Percentiles rank a stretch among this genome's conserved stretches.
These are phyloP conservation scores for Byssothecium circinans DNA, from an alignment of 2,329 filamentous ascomycete genomes.

Conservation along the genomic window DNA sequence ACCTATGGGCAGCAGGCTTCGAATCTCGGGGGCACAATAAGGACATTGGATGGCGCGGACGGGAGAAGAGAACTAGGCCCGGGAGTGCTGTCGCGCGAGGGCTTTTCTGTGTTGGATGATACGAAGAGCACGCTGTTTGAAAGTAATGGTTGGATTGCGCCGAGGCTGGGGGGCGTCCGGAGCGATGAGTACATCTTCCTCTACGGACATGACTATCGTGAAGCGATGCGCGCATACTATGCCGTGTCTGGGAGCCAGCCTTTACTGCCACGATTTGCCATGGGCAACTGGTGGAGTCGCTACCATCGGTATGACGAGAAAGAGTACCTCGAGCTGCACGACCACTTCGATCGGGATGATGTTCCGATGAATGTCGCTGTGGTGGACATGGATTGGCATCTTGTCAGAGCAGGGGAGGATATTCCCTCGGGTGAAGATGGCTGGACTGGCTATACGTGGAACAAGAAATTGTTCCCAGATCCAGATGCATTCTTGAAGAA, in stretches of 20 bases:
- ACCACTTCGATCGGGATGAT: slow-evolving; percentile 53
- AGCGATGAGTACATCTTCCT: slow-evolving; percentile 63
- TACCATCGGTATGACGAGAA: slow-evolving; percentile 61
- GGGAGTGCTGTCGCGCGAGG: slow-evolving; percentile 55
- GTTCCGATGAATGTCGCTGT: slow-evolving; percentile 63
- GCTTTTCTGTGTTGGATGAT: slow-evolving; percentile 59
- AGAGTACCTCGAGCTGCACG: slow-evolving; percentile 61
- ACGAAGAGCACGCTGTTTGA: slow-evolving; percentile 60
- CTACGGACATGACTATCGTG: slow-evolving; percentile 60
- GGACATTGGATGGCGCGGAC: slow-evolving; percentile 59
- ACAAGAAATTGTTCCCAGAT: slow-evolving; percentile 60
- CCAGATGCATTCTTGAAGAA: slow-evolving; percentile 55
- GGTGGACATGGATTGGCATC: slow-evolving; percentile 69
- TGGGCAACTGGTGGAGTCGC: slow-evolving; percentile 69
- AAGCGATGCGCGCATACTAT: slow-evolving; percentile 58
- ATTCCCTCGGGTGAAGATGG: slow-evolving; percentile 45
- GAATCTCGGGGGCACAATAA: slow-evolving; percentile 53
- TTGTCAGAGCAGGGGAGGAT: slow-evolving; percentile 47
- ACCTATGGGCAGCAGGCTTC: slow-evolving; percentile 51
- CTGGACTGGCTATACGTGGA: slow-evolving; percentile 67
- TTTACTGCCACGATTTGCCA: slow-evolving; percentile 57
- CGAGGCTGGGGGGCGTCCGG: slow-evolving; percentile 51
- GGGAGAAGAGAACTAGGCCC: slow-evolving; percentile 54
- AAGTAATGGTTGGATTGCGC: slow-evolving; percentile 55
- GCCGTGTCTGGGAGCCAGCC: slow-evolving; percentile 60